Evolutionary conservation across 306 rosid species (phyloP), one percentile per base, ranked within the genome.

Genomic region (Abrus pulchellus): DNA sequence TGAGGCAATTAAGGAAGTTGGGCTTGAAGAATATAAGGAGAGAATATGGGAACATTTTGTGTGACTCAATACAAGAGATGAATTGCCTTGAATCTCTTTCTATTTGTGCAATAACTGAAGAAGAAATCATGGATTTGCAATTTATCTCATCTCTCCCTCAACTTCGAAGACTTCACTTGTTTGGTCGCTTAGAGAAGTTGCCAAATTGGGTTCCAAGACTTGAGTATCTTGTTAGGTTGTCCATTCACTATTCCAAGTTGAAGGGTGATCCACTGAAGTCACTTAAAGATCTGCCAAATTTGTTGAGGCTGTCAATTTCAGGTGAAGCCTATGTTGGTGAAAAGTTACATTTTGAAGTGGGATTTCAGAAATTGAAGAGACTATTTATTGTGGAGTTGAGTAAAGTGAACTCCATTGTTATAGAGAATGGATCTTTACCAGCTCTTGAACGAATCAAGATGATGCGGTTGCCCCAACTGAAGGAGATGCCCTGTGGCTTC

Each of bases 1-100:
- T 83, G 13, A 76, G 5, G 13, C 82, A 83, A 28, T 62, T 76
- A 43, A 77, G 74, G 36, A 83, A 55, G 75, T 63, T 83, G 20
- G 80, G 83, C 33, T 50, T 83, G 9, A 69, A 38, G 48, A 41
- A 63, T 44, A 48, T 83, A 13, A 71, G 30, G 53, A 77, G 20
- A 49, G 74, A 59, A 55, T 20, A 29, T 33, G 78, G 61, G 44
- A 50, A 32, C 5, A 13, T 68, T 11, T n/a, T 83, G 1, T 70
- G 83, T 50, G 5, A 20, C 7, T 76, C 67, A 47, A 61, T 83
- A n/a, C 10, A 69, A 7, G 69, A 64, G 9, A 63, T 80, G 80
- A 28, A 3, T 2, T 29, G 5, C 10, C 74, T 80, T n/a, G 80
- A 66, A 34, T 29, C 56, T 29, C 68, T 81, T 13, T 9, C 29